These are phyloP conservation scores for Macadamia tetraphylla DNA, from an alignment of 164 flowering plant species.

Conservation along the genomic window DNA sequence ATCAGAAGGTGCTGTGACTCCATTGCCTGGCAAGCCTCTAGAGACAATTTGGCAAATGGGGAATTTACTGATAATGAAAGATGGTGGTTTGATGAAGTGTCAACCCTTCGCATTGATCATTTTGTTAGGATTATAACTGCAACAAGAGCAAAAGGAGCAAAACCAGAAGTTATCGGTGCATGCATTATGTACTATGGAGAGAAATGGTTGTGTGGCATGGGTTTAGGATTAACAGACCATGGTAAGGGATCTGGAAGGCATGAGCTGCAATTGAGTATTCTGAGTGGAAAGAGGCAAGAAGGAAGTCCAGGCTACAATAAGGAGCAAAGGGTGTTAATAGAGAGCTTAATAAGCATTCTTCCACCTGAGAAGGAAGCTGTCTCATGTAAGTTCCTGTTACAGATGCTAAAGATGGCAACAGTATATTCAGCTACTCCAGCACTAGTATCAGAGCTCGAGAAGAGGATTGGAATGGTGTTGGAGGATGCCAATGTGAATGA, in stretches of 20 bases:
- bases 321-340: conserved; percentile 61
- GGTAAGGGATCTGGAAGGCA: conserved; percentile 25
- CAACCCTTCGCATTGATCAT: conserved; percentile 60
- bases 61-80: conserved; percentile 21
- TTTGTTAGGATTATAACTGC: conserved; percentile 58
- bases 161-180: conserved; percentile 51
- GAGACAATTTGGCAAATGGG: conserved; percentile 20
- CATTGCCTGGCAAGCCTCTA: conserved; percentile 51
- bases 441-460: conserved; percentile 72
- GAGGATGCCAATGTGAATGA: conserved; percentile 66
- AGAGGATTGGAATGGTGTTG: conserved; percentile 61
- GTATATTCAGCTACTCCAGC: conserved; percentile 59
- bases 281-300: conserved; percentile 37
- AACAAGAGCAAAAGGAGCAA: conserved; percentile 46
- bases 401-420: conserved; percentile 67
- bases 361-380: conserved; percentile 64
- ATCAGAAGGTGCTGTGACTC: conserved; percentile 80
- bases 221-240: conserved; percentile 32
- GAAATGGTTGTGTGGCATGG: conserved; percentile 56
- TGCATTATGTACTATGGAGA: conserved; percentile 59
- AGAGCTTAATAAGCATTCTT: conserved; percentile 65
- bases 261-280: conserved; percentile 47
- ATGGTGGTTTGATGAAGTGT: conserved; percentile 66
- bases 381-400: conserved; percentile 58
- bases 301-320: conserved; percentile 27